Conservation (phyloP, 2,329 filamentous ascomycete genomes). For the Ophiostoma novo-ulmi region DNA sequence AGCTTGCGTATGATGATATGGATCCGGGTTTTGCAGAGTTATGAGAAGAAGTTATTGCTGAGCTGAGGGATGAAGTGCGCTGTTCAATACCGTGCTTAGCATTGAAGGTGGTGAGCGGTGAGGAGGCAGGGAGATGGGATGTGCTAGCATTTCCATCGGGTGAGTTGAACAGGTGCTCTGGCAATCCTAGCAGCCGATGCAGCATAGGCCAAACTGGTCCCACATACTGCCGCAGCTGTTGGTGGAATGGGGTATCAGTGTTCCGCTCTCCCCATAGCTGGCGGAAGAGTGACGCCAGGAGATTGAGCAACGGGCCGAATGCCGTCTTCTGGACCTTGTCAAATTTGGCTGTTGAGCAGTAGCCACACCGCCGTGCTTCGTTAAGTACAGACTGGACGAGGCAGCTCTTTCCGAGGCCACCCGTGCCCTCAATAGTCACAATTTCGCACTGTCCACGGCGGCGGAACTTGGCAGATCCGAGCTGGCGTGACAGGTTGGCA, state of each 20-base stretch:
- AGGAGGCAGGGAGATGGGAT: constrained; percentile 37
- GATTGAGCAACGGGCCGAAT: constrained; percentile 58
- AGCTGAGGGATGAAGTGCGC: constrained; percentile 36
- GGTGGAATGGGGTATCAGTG: constrained; percentile 60
- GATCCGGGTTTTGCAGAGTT: constrained; percentile 27
- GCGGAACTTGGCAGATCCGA: constrained; percentile 54
- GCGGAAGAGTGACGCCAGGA: constrained; percentile 62
- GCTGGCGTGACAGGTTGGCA: constrained; percentile 49
- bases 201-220: constrained; percentile 60
- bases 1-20: constrained; percentile 44
- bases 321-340: constrained; percentile 56
- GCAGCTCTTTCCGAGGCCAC: constrained; percentile 61
- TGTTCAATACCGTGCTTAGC: constrained; percentile 32
- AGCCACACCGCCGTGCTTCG: constrained; percentile 57
- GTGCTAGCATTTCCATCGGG: constrained; percentile 26
- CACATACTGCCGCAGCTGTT: constrained; percentile 56
- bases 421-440: constrained; percentile 55
- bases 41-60: constrained; percentile 25
- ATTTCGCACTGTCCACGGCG: constrained; percentile 60
- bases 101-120: constrained; percentile 31
- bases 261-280: constrained; percentile 64
- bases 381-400: constrained; percentile 59
- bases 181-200: constrained; percentile 56
- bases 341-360: constrained; percentile 62
- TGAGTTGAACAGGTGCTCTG: constrained; percentile 59